Percentiles rank a stretch among this genome's conserved stretches.
These are phyloP conservation scores for Calonectria hongkongensis DNA, from an alignment of 2,329 filamentous ascomycete genomes.

Conservation along the genomic window DNA sequence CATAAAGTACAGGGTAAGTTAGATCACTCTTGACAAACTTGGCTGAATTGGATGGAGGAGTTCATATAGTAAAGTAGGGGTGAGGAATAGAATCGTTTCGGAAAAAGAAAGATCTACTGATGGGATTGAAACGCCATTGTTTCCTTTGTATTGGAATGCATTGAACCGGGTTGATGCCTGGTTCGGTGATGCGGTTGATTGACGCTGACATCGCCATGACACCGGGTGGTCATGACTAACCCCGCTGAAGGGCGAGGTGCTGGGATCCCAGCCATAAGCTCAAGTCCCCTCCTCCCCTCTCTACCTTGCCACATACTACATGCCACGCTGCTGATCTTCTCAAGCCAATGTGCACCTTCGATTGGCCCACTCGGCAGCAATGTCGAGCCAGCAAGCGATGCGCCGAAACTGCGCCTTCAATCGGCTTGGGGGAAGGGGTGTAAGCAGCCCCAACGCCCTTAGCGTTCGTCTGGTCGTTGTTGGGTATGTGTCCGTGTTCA, in stretches of 20 bases:
- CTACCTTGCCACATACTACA: not conserved
- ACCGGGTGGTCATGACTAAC: not conserved
- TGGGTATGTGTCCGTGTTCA: constrained; percentile 7
- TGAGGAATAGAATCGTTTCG: too few relatives aligned
- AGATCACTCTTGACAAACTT: too few relatives aligned
- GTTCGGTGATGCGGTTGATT: not conserved
- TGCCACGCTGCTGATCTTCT: too few relatives aligned
- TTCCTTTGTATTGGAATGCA: not conserved
- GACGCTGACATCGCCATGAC: constrained; percentile 15
- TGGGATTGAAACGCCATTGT: not conserved
- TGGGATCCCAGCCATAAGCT: not conserved
- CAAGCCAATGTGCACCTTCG: not conserved
- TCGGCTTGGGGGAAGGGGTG: not conserved
- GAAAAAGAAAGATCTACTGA: not conserved
- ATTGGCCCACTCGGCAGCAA: constrained; percentile 10
- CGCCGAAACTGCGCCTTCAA: not conserved
- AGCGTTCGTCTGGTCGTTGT: constrained; percentile 34
- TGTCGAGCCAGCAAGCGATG: not conserved
- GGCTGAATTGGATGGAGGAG: too few relatives aligned
- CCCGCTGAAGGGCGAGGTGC: not conserved
- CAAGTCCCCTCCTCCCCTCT: too few relatives aligned
- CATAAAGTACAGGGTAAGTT: too few relatives aligned
- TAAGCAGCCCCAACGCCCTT: constrained; percentile 31
- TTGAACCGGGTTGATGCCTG: not conserved
- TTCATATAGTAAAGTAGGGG: too few relatives aligned